phyloP scores from a whole-genome alignment of 2,329 filamentous ascomycete genomes.

The Aspergillus fructus region DNA sequence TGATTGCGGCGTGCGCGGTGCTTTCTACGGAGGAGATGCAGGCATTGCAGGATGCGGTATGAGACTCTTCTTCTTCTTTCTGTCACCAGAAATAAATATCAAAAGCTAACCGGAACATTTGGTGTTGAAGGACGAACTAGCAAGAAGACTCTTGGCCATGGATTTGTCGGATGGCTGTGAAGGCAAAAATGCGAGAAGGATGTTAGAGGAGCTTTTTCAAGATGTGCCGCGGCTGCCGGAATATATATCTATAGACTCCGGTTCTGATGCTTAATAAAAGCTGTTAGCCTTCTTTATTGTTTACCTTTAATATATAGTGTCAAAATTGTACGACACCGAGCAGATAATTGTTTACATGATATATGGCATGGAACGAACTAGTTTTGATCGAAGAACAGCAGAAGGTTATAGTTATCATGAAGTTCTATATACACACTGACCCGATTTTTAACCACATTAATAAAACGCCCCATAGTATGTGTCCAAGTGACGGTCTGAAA shows the following conservation, averaged over 20 bases:
- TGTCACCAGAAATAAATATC: not conserved
- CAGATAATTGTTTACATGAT: not conserved
- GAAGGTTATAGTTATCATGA: slow-evolving; percentile 14
- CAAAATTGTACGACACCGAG: not conserved
- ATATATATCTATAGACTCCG: slow-evolving; percentile 1
- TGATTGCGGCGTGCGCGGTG: slow-evolving; percentile 69
- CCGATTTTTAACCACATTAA: slow-evolving; percentile 20
- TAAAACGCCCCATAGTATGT: slow-evolving; percentile 19
- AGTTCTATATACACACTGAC: slow-evolving; percentile 26
- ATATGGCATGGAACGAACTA: not conserved
- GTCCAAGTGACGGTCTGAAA: slow-evolving; percentile 12
- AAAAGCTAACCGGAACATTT: not conserved
- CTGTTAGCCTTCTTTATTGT: not conserved
- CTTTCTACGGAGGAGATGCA: slow-evolving; percentile 63
- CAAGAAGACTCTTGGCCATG: slow-evolving; percentile 17
- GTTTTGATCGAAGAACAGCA: not conserved
- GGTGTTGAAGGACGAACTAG: slow-evolving; percentile 16
- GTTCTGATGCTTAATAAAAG: not conserved
- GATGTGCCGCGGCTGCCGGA: not conserved
- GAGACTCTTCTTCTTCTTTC: slow-evolving; percentile 13
- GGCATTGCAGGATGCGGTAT: slow-evolving; percentile 67
- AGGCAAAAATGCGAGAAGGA: not conserved
- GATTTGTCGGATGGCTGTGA: slow-evolving; percentile 12
- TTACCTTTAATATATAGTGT: too few species aligned
- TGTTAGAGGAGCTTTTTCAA: slow-evolving; percentile 13